Evolutionary conservation across 2,329 filamentous ascomycete genomes (phyloP), one percentile per base, ranked within the genome.

Genomic region (Trichoderma arundinaceum): DNA sequence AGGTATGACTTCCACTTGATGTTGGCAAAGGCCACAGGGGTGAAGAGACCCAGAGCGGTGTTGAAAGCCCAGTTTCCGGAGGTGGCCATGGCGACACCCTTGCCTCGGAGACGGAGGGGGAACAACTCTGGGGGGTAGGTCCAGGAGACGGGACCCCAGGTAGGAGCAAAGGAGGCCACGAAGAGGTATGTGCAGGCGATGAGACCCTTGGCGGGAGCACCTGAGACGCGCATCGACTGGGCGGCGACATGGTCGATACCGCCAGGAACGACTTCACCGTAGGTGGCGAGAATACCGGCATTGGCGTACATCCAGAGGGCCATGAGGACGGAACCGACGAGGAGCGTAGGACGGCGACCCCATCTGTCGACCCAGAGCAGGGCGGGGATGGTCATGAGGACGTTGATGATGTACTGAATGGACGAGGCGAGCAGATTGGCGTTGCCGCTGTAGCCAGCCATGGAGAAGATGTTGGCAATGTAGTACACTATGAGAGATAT

Each of bases 321-420:
- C 89, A 91, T 91, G 28, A 88, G 86, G 19, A 89, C 78, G 41
- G 82, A 86, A 65, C 89, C 89, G n/a, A 83, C 77, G 56, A 91
- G 86, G 66, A 92, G 83, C 7, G 90, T 81, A 64, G 87, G 85
- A 52, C 89, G 88, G 69, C 91, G 90, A 53, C 92, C 92, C 87
- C 89, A 92, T 64, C 83, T 82, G 71, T 95, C 91, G 71, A 94
- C 85, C 79, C 82, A 94, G 65, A 94, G 77, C 28, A 94, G 83
- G 1, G 91, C 91, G 0, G 90, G 90, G 3, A 94, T 75, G 0
- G 92, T 94, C 88, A 92, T 91, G 60, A 88, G 67, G 1, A 94
- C 91, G 75, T 94, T 94, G 80, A 94, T 92, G 71, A 93, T 83
- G 68, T 87, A 87, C 70, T 85, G 82, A 17, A 87, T 84, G 4